Evolutionary conservation across 495 filamentous ascomycete genomes (phyloP).

Genomic region (Tuber indicum): DNA sequence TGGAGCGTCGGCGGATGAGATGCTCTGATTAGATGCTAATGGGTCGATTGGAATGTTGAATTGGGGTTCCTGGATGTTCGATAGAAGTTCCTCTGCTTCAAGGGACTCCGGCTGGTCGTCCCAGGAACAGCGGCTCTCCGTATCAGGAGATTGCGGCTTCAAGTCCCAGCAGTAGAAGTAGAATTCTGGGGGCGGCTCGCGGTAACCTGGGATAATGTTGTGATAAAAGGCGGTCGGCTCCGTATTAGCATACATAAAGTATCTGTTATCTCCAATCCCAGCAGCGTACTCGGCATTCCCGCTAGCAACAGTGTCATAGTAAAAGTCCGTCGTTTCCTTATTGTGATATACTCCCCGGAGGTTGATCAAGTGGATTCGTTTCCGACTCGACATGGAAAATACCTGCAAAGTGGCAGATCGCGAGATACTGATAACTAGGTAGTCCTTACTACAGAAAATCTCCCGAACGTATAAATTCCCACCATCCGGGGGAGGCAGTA

Average conservation of each 20-base stretch:
- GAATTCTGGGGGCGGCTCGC: background rate
- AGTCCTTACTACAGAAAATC: constrained; percentile 26
- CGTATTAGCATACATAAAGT: constrained; percentile 3
- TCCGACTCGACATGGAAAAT: constrained; percentile 14
- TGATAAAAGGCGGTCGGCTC: background rate
- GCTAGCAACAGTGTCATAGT: background rate
- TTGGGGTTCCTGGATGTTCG: background rate
- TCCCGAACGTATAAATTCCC: constrained; percentile 21
- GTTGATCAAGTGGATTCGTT: constrained; percentile 22
- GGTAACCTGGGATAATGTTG: background rate
- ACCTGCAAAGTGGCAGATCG: constrained; percentile 21
- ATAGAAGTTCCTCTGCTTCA: background rate
- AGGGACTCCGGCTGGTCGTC: background rate
- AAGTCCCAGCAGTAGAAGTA: constrained; percentile 5
- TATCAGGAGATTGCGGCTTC: background rate
- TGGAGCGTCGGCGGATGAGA: background rate
- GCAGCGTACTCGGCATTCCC: constrained; percentile 1
- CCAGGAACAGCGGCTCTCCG: background rate
- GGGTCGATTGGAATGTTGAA: background rate
- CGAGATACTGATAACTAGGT: constrained; percentile 25
- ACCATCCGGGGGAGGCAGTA: constrained; percentile 3
- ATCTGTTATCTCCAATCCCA: background rate
- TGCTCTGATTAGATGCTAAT: background rate
- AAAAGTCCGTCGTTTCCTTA: constrained; percentile 2
- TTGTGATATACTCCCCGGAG: background rate